These are phyloP conservation scores for Fusarium oxysporum DNA, from an alignment of 2,329 filamentous ascomycete genomes.

Conservation along the genomic window DNA sequence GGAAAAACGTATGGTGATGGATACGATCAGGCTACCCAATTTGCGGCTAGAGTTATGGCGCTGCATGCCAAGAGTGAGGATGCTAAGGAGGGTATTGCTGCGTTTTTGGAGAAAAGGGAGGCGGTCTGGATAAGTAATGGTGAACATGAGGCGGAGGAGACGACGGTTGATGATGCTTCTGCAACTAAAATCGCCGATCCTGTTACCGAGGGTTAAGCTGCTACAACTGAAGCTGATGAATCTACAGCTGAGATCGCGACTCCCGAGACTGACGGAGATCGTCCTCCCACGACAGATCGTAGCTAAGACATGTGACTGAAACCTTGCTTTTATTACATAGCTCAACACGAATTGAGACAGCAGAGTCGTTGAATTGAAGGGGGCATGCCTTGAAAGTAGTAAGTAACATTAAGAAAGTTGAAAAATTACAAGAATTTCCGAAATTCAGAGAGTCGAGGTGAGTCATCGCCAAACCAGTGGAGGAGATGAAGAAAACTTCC, in stretches of 20 bases:
- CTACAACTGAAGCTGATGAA: too few species aligned
- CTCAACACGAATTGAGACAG: too few species aligned
- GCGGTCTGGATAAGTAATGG: slow-evolving; percentile 26
- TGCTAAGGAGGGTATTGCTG: slow-evolving; percentile 38
- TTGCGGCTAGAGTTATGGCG: slow-evolving; percentile 42
- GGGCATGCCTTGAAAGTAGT: too few species aligned
- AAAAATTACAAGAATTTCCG: too few species aligned
- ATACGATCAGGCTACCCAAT: slow-evolving; percentile 32
- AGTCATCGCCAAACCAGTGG: too few species aligned
- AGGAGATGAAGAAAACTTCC: too few species aligned
- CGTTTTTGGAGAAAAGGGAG: slow-evolving; percentile 36
- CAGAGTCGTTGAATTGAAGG: too few species aligned
- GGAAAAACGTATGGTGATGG: slow-evolving; percentile 20
- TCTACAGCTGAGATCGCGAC: rapidly evolving
- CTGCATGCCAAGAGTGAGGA: slow-evolving; percentile 42
- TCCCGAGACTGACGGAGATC: rapidly evolving
- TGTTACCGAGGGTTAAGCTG: too few species aligned
- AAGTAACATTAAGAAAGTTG: too few species aligned
- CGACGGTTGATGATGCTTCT: rapidly evolving
- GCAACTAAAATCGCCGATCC: rapidly evolving
- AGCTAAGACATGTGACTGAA: not conserved
- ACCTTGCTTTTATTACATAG: too few species aligned
- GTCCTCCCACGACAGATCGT: rapidly evolving
- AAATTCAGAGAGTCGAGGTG: too few species aligned
- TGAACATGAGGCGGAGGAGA: rapidly evolving